Conservation (phyloP, 306 rosid species). For the Sicyos baderoa region DNA sequence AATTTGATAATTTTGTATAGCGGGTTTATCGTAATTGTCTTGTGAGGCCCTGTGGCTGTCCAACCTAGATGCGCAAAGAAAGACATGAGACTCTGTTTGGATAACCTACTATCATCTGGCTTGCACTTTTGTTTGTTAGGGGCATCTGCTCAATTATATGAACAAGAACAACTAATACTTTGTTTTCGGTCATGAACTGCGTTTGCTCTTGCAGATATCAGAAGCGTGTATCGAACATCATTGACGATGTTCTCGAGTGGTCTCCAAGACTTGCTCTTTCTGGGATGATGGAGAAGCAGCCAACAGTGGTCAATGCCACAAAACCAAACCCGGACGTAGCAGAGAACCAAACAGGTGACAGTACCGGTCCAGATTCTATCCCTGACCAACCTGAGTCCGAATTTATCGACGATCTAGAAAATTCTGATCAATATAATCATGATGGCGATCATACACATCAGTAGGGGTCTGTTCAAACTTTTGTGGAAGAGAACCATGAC, state of each 20-base stretch:
- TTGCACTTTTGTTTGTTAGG: neutral
- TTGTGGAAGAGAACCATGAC: constrained; percentile 28
- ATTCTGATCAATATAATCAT: constrained; percentile 37
- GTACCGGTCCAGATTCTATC: constrained; percentile 29
- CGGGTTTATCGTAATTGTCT: neutral
- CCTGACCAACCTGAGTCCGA: constrained; percentile 38
- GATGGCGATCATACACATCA: constrained; percentile 11
- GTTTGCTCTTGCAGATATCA: constrained; percentile 56
- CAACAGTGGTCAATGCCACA: constrained; percentile 48
- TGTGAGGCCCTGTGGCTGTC: neutral
- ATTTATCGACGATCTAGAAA: constrained; percentile 29
- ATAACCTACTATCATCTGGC: neutral
- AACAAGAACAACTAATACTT: neutral
- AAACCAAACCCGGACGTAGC: constrained; percentile 30
- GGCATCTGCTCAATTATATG: neutral
- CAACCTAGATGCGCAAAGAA: neutral
- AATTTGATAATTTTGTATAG: neutral
- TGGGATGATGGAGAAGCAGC: constrained; percentile 95
- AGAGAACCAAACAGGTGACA: constrained; percentile 27
- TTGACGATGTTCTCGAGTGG: constrained; percentile 97
- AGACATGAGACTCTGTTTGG: neutral
- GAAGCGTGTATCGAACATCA: constrained; percentile 82
- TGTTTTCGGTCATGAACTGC: neutral
- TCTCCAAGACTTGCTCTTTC: constrained; percentile 87
- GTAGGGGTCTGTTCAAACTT: constrained; percentile 11